phyloP scores from a whole-genome alignment of 306 rosid species.

The Biancaea sappan region DNA sequence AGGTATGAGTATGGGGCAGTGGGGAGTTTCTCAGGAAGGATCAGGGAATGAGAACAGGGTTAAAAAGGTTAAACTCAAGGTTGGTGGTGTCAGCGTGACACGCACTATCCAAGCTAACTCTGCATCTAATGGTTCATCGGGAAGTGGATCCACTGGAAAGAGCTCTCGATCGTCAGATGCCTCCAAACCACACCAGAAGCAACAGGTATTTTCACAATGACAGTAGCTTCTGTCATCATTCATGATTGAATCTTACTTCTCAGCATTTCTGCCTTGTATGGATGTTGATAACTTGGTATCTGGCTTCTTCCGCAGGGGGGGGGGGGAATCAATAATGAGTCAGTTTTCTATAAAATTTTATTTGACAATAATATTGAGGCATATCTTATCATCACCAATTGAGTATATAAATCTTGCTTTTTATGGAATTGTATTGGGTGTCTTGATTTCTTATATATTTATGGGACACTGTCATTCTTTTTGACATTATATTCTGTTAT shows the following conservation, averaged over 20 bases:
- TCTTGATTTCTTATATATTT: slow-evolving; percentile 36
- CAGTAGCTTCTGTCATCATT: neutral
- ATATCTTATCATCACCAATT: slow-evolving; percentile 1
- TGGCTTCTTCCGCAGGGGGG: neutral
- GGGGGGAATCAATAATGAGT: neutral
- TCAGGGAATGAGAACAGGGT: slow-evolving; percentile 67
- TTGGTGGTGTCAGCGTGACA: slow-evolving; percentile 72
- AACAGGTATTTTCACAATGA: slow-evolving; percentile 58
- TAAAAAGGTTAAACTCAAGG: slow-evolving; percentile 87
- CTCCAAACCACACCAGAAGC: slow-evolving; percentile 57
- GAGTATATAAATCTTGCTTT: slow-evolving; percentile 30
- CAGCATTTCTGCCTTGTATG: neutral
- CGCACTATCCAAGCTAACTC: slow-evolving; percentile 78
- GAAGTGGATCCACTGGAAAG: slow-evolving; percentile 50
- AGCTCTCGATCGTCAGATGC: slow-evolving; percentile 56
- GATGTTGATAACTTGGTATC: neutral
- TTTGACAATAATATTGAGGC: slow-evolving; percentile 13
- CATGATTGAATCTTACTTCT: neutral
- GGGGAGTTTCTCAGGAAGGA: slow-evolving; percentile 58
- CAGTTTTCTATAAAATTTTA: neutral
- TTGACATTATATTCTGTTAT: slow-evolving; percentile 32
- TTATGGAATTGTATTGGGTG: slow-evolving; percentile 38
- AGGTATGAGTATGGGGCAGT: slow-evolving; percentile 52
- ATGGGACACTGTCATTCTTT: slow-evolving; percentile 28
- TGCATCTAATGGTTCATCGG: slow-evolving; percentile 60